These are phyloP conservation scores for Colletotrichum tofieldiae DNA, from an alignment of 2,329 filamentous ascomycete species.

Conservation along the genomic window DNA sequence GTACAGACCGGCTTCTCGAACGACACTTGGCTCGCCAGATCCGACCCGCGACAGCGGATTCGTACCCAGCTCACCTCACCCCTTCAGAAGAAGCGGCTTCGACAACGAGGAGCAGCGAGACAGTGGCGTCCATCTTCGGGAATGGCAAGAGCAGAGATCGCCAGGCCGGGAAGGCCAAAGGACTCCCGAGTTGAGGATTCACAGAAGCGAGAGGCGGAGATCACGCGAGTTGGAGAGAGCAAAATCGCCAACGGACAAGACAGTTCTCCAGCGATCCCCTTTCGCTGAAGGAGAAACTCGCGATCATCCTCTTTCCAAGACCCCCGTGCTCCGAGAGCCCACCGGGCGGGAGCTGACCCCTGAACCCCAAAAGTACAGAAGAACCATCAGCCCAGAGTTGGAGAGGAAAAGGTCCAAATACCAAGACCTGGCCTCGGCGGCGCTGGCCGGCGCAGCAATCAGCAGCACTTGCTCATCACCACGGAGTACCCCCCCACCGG, in stretches of 20 bases:
- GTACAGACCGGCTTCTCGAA: conserved; percentile 37
- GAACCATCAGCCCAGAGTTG: conserved; percentile 42
- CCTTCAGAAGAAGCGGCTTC: conserved; percentile 53
- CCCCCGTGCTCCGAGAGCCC: conserved; percentile 60
- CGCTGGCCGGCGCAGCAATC: conserved; percentile 44
- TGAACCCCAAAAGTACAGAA: conserved; percentile 61
- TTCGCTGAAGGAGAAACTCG: conserved; percentile 38
- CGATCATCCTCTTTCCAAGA: conserved; percentile 53
- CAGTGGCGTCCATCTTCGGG: conserved; percentile 71
- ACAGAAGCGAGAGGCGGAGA: conserved; percentile 45
- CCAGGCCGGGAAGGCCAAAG: conserved; percentile 44
- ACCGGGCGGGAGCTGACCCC: conserved; percentile 52
- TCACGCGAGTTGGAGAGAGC: conserved; percentile 33
- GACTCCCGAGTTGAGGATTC: conserved; percentile 37
- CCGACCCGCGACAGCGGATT: conserved; percentile 67
- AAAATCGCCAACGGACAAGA: conserved; percentile 45
- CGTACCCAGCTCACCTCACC: conserved; percentile 61
- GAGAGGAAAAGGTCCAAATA: conserved; percentile 48
- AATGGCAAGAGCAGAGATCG: conserved; percentile 57
- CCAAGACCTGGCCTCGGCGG: conserved; percentile 51
- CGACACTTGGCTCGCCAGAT: conserved; percentile 51
- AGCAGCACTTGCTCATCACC: conserved; percentile 28
- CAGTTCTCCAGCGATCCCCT: conserved; percentile 45
- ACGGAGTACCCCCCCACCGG: conserved; percentile 35
- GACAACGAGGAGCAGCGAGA: conserved; percentile 61